phyloP scores from a whole-genome alignment of 1,139 yeast species.

The Pichia sp. region DNA sequence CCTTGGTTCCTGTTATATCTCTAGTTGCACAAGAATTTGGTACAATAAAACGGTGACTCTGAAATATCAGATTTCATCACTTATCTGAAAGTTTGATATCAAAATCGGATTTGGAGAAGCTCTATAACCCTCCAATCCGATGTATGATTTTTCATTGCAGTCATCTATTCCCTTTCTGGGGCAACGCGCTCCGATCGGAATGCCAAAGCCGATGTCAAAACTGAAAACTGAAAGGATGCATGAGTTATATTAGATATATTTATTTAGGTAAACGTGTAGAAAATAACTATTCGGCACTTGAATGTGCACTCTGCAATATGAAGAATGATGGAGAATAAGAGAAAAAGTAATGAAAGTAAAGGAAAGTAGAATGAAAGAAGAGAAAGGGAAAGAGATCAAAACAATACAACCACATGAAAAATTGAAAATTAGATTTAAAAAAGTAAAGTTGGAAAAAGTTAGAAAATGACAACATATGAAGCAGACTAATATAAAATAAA shows the following conservation, averaged over 20 bases:
- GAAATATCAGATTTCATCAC: neutral
- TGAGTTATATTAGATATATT: neutral
- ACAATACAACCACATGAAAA: neutral
- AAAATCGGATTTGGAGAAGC: neutral
- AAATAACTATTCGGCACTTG: slow-evolving; percentile 1
- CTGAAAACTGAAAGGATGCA: neutral
- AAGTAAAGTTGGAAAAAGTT: neutral
- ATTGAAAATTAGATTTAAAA: neutral
- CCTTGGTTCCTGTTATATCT: neutral
- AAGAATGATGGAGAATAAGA: neutral
- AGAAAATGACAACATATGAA: neutral
- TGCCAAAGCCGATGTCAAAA: neutral
- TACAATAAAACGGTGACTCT: neutral
- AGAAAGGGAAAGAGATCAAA: neutral
- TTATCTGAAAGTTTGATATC: neutral
- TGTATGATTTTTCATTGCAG: neutral
- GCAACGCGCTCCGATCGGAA: neutral
- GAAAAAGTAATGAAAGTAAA: neutral
- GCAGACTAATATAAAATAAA: neutral
- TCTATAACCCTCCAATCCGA: neutral
- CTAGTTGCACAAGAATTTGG: neutral
- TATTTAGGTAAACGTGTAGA: slow-evolving; percentile 7
- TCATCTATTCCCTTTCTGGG: neutral
- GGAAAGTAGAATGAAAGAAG: neutral
- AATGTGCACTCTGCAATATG: neutral